These are phyloP conservation scores for Fusarium liriodendri DNA, from an alignment of 2,329 filamentous ascomycete genomes.

Conservation along the genomic window DNA sequence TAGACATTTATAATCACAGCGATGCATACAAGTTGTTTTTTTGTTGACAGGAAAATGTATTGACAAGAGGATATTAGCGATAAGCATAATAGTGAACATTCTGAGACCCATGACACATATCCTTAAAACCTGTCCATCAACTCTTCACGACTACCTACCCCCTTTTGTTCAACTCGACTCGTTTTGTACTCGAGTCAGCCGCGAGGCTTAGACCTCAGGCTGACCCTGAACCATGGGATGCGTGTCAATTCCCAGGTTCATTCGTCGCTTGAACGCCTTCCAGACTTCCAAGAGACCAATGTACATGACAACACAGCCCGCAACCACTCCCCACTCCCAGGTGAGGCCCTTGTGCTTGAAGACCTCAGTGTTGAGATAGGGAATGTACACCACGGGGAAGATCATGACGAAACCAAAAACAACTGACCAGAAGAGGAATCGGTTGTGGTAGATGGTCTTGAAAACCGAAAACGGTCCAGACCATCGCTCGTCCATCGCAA, in stretches of 20 bases:
- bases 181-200: not conserved
- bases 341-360: conserved; percentile 77
- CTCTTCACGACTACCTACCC: conserved; percentile 3
- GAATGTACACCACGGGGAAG: conserved; percentile 75
- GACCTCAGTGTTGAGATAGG: conserved; percentile 71
- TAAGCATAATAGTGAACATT: conserved; percentile 43
- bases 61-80: conserved; percentile 45
- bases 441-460: conserved; percentile 74
- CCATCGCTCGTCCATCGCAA: conserved; percentile 70
- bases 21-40: conserved; percentile 20
- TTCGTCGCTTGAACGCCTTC: conserved; percentile 74
- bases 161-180: not conserved
- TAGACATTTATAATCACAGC: conserved; percentile 37
- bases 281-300: conserved; percentile 73
- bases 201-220: conserved; percentile 29
- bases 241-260: conserved; percentile 49
- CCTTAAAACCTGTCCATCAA: conserved; percentile 46
- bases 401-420: conserved; percentile 69
- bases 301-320: conserved; percentile 68
- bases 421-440: conserved; percentile 74
- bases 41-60: conserved; percentile 45
- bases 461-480: conserved; percentile 62
- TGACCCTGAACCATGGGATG: conserved; percentile 32
- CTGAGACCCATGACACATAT: conserved; percentile 40
- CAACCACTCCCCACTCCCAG: conserved; percentile 80